Percentiles rank a stretch among this genome's conserved stretches.
These are phyloP conservation scores for Dictyostelium brefeldianum DNA, from an alignment of 78 protist genomes.

Conservation along the genomic window DNA sequence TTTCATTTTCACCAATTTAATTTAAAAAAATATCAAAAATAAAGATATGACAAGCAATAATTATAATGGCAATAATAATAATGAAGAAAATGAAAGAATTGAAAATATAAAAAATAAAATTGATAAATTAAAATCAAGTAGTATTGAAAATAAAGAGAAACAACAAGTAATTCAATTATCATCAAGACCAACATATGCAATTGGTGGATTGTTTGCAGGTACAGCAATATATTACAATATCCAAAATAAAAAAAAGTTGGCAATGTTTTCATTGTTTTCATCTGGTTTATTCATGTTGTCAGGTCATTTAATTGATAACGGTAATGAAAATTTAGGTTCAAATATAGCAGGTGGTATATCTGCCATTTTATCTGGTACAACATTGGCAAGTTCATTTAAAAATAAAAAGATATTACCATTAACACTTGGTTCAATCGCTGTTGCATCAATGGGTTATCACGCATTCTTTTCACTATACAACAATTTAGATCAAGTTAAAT, in stretches of 20 bases:
- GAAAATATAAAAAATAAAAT: background rate
- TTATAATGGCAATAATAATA: background rate
- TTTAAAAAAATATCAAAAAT: background rate
- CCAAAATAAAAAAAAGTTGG: background rate
- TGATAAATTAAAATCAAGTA: background rate
- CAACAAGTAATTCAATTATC: background rate
- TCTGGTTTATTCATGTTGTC: constrained; percentile 8
- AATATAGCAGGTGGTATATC: constrained; percentile 33
- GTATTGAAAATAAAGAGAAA: background rate
- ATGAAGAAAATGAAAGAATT: background rate
- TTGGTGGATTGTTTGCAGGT: background rate
- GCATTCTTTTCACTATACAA: constrained; percentile 61
- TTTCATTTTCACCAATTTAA: background rate
- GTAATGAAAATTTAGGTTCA: background rate
- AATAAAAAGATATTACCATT: constrained; percentile 44
- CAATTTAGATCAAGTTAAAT: constrained; percentile 20
- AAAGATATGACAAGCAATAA: background rate
- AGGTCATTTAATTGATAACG: constrained; percentile 26
- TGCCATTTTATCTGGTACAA: constrained; percentile 43
- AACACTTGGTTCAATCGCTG: constrained; percentile 17
- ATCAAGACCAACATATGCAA: constrained; percentile 44
- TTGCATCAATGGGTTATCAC: constrained; percentile 62
- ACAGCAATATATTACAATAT: constrained; percentile 23
- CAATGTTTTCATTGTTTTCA: constrained; percentile 38
- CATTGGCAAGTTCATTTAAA: constrained; percentile 22